A percentile compares a stretch with the other conserved stretches of the same genome.
Evolutionary conservation across 2,329 filamentous ascomycete genomes (phyloP).

Genomic region (Trichoderma arundinaceum): DNA sequence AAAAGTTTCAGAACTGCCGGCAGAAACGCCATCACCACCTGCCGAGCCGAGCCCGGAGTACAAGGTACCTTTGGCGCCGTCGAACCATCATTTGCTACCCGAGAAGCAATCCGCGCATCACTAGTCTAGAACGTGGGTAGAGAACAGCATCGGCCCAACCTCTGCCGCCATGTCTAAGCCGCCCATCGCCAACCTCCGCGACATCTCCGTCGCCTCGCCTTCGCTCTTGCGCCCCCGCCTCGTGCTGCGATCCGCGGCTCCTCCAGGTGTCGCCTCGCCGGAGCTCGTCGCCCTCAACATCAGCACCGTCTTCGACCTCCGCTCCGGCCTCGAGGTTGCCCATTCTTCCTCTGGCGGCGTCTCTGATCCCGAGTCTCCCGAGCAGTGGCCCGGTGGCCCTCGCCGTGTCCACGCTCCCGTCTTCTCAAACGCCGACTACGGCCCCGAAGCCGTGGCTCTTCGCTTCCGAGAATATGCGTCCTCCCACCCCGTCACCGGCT

Average conservation of each 20-base stretch:
- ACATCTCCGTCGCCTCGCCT: slow-evolving; percentile 59
- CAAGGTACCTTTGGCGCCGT: too few species aligned
- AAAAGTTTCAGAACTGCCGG: slow-evolving; percentile 9
- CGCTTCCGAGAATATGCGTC: slow-evolving; percentile 66
- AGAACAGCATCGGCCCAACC: not conserved
- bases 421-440: slow-evolving; percentile 65
- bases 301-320: slow-evolving; percentile 69
- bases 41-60: not conserved
- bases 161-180: slow-evolving; percentile 11
- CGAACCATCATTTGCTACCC: too few species aligned
- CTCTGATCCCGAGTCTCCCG: slow-evolving; percentile 32
- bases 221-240: slow-evolving; percentile 61
- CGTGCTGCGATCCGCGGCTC: slow-evolving; percentile 73
- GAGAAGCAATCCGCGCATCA: too few species aligned
- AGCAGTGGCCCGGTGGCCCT: slow-evolving; percentile 43
- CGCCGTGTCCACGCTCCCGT: slow-evolving; percentile 67
- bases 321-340: slow-evolving; percentile 65
- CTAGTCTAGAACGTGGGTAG: too few species aligned
- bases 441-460: slow-evolving; percentile 65
- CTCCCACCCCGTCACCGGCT: slow-evolving; percentile 59
- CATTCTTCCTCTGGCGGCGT: slow-evolving; percentile 44
- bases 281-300: slow-evolving; percentile 64
- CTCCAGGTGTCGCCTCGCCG: slow-evolving; percentile 58
- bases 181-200: slow-evolving; percentile 68
- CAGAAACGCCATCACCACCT: slow-evolving; percentile 10